Base-by-base conservation (phyloP, 305 asterid species). In the Solanum hybrid region DNA sequence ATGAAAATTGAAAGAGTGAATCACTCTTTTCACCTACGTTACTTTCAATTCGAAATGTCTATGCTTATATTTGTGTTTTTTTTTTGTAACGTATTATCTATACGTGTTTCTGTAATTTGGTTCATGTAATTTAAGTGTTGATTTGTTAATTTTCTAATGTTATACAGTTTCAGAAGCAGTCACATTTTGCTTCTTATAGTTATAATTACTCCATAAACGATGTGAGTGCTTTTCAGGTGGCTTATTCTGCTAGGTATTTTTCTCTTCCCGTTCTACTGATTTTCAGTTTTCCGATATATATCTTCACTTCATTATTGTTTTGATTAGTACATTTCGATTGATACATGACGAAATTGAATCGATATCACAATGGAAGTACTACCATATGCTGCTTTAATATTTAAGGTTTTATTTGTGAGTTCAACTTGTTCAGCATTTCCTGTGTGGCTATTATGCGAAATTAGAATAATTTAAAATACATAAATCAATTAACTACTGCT, bases 141-240 rank as follows among this genome's bases (percentile, higher is more conserved):
- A 82, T 40, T 82, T 29, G 87, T 42, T 28, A 82, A 42, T 89
- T 28, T 51, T 36, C 1, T 12, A n/a, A 20, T 80, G 6, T 69
- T 46, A n/a, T 85, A 33, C 82, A 77, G 88, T 73, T 86, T 57
- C 91, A 78, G 16, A 90, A 77, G 46, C 89, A 87, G 82, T 57
- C 75, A 16, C 89, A 57, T 86, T 34, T 90, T 74, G 83, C 34
- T 86, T 76, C 87, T 61, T 71, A 39, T 20, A 8, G n/a, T 16
- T 51, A 28, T 78, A 85, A 51, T 57, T 29, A 29, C 81, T 11
- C 20, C 80, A 33, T 6, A 34, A 24, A 46, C 11, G 11, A 42
- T 46, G 31, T 34, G 11, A 86, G 24, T 77, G 39, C 91, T 76
- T 42, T 28, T 80, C 89, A 33, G 28, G 74, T 78, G 76, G 75